Percentiles rank a stretch among this genome's conserved stretches.
Evolutionary conservation across 2,329 filamentous ascomycete species (phyloP).

Genomic region (Neonectria hederae): DNA sequence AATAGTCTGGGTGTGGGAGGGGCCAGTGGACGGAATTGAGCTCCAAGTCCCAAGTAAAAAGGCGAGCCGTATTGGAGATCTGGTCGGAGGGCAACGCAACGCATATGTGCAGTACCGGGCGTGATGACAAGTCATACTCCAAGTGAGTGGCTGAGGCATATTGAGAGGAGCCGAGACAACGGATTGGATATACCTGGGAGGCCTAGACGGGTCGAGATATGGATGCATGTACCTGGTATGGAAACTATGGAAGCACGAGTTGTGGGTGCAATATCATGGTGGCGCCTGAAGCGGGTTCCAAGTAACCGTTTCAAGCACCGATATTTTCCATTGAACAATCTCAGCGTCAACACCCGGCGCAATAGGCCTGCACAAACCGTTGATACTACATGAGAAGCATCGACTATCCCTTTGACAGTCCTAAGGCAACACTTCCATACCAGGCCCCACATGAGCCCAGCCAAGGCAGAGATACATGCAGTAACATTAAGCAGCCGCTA

Average conservation of each 20-base stretch:
- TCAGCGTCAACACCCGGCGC: too few relatives aligned
- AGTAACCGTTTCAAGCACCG: not conserved
- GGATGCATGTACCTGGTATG: conserved; percentile 25
- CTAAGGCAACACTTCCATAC: too few relatives aligned
- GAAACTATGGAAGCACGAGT: not conserved
- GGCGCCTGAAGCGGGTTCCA: conserved; percentile 13
- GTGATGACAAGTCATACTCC: not conserved
- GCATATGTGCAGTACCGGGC: not conserved
- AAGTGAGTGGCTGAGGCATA: conserved; percentile 9
- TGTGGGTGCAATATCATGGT: conserved; percentile 4
- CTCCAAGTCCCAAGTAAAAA: not conserved
- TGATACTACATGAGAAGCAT: too few relatives aligned
- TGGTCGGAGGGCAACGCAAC: not conserved
- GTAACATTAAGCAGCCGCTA: too few relatives aligned
- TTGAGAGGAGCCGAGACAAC: conserved; percentile 17
- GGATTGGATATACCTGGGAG: conserved; percentile 36
- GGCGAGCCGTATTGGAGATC: not conserved
- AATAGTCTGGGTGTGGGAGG: not conserved
- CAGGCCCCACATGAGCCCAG: too few relatives aligned
- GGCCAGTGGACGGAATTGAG: not conserved
- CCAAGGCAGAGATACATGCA: too few relatives aligned
- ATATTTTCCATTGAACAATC: not conserved
- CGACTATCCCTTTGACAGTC: too few relatives aligned
- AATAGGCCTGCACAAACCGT: not conserved
- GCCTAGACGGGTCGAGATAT: conserved; percentile 17